Conservation (phyloP, 176 grass and related monocot species). For the Zoysia japonica region DNA sequence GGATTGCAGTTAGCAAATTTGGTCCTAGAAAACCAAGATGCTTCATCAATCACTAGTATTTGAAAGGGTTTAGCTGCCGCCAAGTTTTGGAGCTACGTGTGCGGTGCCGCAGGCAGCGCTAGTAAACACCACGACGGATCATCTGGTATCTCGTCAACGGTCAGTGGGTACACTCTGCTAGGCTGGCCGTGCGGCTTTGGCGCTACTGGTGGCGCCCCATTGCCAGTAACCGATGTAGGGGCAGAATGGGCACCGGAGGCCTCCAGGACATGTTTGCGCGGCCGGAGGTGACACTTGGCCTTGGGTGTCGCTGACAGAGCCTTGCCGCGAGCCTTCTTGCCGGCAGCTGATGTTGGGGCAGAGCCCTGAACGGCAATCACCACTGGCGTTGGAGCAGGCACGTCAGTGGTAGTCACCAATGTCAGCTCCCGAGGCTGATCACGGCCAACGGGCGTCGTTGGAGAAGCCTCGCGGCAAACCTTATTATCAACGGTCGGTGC, state of each 20-base stretch:
- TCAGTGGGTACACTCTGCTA: background rate
- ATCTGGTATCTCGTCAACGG: no score
- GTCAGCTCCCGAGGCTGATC: background rate
- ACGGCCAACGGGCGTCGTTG: background rate
- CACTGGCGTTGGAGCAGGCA: background rate
- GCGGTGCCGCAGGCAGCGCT: no score
- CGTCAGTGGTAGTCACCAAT: background rate
- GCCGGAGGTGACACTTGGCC: background rate
- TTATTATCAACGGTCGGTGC: background rate
- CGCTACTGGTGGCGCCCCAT: background rate
- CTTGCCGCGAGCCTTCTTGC: background rate
- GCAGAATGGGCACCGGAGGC: background rate
- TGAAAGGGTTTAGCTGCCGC: no score
- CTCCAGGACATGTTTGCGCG: background rate
- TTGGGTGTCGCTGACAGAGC: slow-evolving; percentile 5
- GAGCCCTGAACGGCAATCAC: background rate
- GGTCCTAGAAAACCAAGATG: no score
- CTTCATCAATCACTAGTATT: no score
- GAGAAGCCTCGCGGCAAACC: background rate
- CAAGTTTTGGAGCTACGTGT: no score
- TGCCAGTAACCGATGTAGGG: background rate
- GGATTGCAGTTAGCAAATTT: background rate
- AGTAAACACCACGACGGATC: no score
- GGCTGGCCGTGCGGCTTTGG: background rate
- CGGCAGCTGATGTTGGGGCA: slow-evolving; percentile 10